These are phyloP conservation scores for Lachnellula occidentalis DNA, from an alignment of 2,329 filamentous ascomycete species.

Conservation along the genomic window DNA sequence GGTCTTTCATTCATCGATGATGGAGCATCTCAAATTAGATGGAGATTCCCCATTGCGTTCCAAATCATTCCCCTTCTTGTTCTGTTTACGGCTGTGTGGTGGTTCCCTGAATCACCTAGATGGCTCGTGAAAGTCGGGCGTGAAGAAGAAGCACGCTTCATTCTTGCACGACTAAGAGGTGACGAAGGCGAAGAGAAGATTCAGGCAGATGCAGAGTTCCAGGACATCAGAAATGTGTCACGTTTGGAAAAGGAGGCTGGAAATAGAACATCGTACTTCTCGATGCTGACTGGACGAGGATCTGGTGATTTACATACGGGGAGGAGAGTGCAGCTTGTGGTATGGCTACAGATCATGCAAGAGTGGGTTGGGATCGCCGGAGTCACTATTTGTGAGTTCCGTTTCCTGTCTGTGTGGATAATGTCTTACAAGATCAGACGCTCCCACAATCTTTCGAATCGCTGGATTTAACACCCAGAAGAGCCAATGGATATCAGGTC, in stretches of 20 bases:
- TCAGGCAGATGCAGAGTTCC: constrained; percentile 57
- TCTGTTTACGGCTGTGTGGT: constrained; percentile 32
- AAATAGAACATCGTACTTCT: constrained; percentile 49
- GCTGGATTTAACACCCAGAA: constrained; percentile 58
- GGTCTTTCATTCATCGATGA: constrained; percentile 56
- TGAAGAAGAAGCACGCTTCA: constrained; percentile 34
- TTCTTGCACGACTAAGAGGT: constrained; percentile 49
- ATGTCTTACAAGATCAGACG: constrained; percentile 10
- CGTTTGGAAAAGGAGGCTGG: constrained; percentile 53
- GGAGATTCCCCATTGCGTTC: constrained; percentile 35
- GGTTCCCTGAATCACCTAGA: constrained; percentile 34
- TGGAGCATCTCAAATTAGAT: constrained; percentile 50
- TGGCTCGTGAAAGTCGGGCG: constrained; percentile 35
- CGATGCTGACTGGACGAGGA: constrained; percentile 63
- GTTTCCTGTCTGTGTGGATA: background rate
- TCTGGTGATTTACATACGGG: constrained; percentile 62
- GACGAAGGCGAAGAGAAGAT: constrained; percentile 47
- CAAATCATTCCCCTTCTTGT: constrained; percentile 31
- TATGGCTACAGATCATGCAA: constrained; percentile 68
- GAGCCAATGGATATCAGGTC: constrained; percentile 57
- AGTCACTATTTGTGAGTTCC: constrained; percentile 50
- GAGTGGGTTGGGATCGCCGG: constrained; percentile 67
- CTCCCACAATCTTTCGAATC: constrained; percentile 53
- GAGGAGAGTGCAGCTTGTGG: constrained; percentile 61
- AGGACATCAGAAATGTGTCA: constrained; percentile 61